Evolutionary conservation across 805 yeast species (phyloP).

Genomic region (Candida saitoana): DNA sequence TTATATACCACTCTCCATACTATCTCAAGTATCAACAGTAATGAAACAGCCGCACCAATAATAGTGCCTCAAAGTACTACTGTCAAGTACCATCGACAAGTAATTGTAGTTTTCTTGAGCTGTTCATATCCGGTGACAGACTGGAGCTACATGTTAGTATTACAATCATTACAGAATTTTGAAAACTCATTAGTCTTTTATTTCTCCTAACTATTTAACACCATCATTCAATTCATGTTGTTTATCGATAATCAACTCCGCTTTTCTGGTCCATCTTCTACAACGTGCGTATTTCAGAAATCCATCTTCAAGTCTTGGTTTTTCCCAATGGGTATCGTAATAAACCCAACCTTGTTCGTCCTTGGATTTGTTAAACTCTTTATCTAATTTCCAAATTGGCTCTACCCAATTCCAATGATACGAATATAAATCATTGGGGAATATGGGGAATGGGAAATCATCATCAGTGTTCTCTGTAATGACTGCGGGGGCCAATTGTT

Average conservation of each 20-base stretch:
- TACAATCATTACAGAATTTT: no score
- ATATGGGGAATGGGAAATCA: slow-evolving; percentile 44
- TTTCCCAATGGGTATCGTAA: slow-evolving; percentile 49
- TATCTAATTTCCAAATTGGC: slow-evolving; percentile 46
- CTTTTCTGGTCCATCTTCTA: slow-evolving; percentile 49
- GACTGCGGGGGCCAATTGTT: slow-evolving; percentile 23
- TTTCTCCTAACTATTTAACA: neutral
- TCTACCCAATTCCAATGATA: slow-evolving; percentile 60
- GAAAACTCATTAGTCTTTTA: no score
- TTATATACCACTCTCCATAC: no score
- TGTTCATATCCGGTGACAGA: no score
- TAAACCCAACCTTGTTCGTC: slow-evolving; percentile 51
- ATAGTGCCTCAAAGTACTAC: no score
- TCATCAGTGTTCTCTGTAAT: slow-evolving; percentile 19
- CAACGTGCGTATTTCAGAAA: slow-evolving; percentile 49
- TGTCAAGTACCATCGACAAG: no score
- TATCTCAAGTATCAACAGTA: no score
- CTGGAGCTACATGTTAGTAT: no score
- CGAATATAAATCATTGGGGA: slow-evolving; percentile 30
- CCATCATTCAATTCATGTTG: slow-evolving; percentile 5
- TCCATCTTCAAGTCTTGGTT: slow-evolving; percentile 39
- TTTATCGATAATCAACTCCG: slow-evolving; percentile 29
- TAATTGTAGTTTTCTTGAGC: no score
- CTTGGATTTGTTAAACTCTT: slow-evolving; percentile 32
- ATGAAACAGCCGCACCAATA: no score